Percentiles rank a stretch among this genome's conserved stretches.
Evolutionary conservation across 148 eudicot genomes (phyloP).

Genomic region (Persicaria maculosa): DNA sequence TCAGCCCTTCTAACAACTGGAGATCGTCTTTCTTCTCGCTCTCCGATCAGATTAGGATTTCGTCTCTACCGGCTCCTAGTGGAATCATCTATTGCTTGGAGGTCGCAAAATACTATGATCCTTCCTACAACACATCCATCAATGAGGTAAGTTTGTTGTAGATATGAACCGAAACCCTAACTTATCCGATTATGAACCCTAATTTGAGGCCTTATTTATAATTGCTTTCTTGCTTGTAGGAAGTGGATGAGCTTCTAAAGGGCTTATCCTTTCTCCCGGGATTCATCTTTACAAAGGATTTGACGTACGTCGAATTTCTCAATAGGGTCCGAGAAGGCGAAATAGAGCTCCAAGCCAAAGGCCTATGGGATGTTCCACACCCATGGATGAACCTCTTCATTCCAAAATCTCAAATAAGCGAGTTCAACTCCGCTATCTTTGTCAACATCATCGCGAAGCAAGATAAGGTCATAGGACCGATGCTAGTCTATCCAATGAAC

Average conservation of each 20-base stretch:
- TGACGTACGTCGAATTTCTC: slow-evolving; percentile 37
- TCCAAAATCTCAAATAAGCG: slow-evolving; percentile 52
- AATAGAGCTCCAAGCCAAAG: slow-evolving; percentile 41
- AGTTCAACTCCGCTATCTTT: slow-evolving; percentile 51
- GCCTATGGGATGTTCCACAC: slow-evolving; percentile 69
- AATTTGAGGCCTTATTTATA: no score
- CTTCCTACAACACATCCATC: slow-evolving; percentile 20
- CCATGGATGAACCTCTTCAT: slow-evolving; percentile 91
- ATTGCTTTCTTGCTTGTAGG: slow-evolving; percentile 35
- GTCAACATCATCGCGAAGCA: slow-evolving; percentile 36
- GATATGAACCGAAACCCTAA: no score
- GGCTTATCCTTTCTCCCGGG: slow-evolving; percentile 31
- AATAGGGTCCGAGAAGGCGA: slow-evolving; percentile 61
- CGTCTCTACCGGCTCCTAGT: slow-evolving; percentile 32
- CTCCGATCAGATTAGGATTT: slow-evolving; percentile 34
- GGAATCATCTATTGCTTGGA: slow-evolving; percentile 71
- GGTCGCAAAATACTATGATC: slow-evolving; percentile 55
- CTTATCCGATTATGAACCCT: no score
- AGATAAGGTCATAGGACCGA: slow-evolving; percentile 38
- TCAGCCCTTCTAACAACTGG: slow-evolving; percentile 62
- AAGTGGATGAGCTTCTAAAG: slow-evolving; percentile 27
- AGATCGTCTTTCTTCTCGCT: slow-evolving; percentile 73
- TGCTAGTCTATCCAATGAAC: slow-evolving; percentile 74
- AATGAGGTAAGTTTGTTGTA: slow-evolving; percentile 26
- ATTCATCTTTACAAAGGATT: slow-evolving; percentile 47